Percentiles rank a stretch among this genome's conserved stretches.
phyloP scores from a whole-genome alignment of 441 rosid genomes.

The Erodium texanum region DNA sequence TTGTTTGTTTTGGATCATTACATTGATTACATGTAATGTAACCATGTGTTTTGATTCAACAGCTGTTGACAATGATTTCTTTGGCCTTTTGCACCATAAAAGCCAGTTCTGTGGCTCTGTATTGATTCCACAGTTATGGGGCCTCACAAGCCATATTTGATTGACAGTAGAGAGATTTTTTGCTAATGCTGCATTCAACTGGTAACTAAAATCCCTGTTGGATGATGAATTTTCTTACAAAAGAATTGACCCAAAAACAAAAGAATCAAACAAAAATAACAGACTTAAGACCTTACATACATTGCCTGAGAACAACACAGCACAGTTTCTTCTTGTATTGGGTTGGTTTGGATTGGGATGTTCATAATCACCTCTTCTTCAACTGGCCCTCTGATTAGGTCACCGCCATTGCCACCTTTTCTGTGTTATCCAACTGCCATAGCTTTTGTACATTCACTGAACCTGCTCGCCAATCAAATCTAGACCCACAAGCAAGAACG shows the following conservation, averaged over 20 bases:
- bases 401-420: too few species aligned
- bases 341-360: background rate
- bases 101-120: too few species aligned
- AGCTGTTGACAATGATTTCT: background rate
- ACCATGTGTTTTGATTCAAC: background rate
- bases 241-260: background rate
- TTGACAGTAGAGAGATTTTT: background rate
- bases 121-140: too few species aligned
- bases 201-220: background rate
- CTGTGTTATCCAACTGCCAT: background rate
- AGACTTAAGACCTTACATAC: background rate
- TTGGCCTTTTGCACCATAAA: background rate
- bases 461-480: conserved; percentile 22
- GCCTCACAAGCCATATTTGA: too few species aligned
- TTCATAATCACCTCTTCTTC: background rate
- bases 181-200: background rate
- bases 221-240: background rate
- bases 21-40: background rate
- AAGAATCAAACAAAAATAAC: background rate
- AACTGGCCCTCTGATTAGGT: too few species aligned
- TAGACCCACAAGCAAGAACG: conserved; percentile 20
- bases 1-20: background rate
- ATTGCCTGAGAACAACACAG: background rate
- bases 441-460: conserved; percentile 10
- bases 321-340: background rate